phyloP scores from a whole-genome alignment of 225 moss, liverwort and hornwort species.

The Ulota crispa region DNA sequence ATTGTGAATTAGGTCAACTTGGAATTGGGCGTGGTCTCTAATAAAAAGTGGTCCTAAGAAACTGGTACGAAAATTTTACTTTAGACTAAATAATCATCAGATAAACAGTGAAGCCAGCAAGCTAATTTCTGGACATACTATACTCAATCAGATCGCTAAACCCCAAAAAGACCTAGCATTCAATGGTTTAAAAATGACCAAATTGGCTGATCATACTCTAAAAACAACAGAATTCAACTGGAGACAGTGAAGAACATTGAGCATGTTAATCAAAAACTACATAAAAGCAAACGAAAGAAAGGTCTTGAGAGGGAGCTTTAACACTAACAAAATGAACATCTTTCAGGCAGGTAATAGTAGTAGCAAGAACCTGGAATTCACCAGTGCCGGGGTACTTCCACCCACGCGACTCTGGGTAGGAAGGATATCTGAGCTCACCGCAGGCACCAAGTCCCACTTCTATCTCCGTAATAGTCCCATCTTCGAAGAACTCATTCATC shows the following conservation, averaged over 20 bases:
- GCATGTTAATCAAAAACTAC: not conserved
- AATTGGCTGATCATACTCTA: not conserved
- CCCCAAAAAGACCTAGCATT: not conserved
- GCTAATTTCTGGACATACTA: too few species aligned
- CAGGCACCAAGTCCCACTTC: slow-evolving; percentile 78
- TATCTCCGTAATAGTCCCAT: slow-evolving; percentile 54
- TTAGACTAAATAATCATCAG: too few species aligned
- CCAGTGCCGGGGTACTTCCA: slow-evolving; percentile 80
- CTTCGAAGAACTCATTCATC: slow-evolving; percentile 46
- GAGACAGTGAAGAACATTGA: not conserved
- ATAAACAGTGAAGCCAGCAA: too few species aligned
- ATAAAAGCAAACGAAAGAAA: not conserved
- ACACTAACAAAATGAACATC: not conserved
- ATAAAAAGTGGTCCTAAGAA: too few species aligned
- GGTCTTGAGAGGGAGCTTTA: too few species aligned
- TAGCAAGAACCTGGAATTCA: slow-evolving; percentile 69
- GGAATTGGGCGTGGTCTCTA: too few species aligned
- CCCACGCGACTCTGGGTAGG: slow-evolving; percentile 69
- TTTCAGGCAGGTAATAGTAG: not conserved
- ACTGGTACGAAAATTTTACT: too few species aligned
- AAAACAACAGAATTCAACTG: not conserved
- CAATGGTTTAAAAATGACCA: not conserved
- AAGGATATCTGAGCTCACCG: slow-evolving; percentile 76
- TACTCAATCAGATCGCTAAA: too few species aligned
- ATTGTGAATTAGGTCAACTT: too few species aligned